Conservation (phyloP, 352 stramenopile genomes). For the Phytophthora hibernalis region DNA sequence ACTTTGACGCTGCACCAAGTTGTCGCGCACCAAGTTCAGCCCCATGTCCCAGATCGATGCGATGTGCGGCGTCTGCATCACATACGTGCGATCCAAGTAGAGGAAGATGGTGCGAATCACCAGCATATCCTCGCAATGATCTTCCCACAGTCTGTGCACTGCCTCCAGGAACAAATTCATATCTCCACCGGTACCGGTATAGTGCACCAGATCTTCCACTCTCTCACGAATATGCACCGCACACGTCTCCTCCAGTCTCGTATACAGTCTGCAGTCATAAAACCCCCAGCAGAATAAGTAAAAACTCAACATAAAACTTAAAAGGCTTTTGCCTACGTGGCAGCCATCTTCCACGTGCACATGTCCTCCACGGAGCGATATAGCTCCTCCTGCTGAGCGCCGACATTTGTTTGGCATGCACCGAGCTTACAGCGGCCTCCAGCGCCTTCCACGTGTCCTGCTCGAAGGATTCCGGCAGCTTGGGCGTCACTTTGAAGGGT, state of each 20-base stretch:
- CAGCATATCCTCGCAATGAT: slow-evolving; percentile 93
- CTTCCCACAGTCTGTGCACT: slow-evolving; percentile 86
- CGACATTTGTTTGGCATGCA: slow-evolving; percentile 76
- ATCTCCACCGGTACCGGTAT: slow-evolving; percentile 66
- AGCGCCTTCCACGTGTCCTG: slow-evolving; percentile 81
- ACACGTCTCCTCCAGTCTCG: slow-evolving; percentile 74
- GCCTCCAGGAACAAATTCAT: slow-evolving; percentile 76
- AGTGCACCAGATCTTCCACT: slow-evolving; percentile 67
- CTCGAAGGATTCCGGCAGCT: slow-evolving; percentile 79
- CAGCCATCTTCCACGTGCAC: slow-evolving; percentile 94
- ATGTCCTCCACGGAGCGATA: slow-evolving; percentile 90
- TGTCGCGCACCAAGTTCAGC: slow-evolving; percentile 71
- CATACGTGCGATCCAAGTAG: slow-evolving; percentile 92
- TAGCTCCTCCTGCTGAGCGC: slow-evolving; percentile 81
- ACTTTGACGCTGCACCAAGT: slow-evolving; percentile 58
- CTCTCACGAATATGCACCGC: slow-evolving; percentile 63
- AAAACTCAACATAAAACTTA: background rate
- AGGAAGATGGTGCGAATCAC: slow-evolving; percentile 95
- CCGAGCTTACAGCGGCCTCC: slow-evolving; percentile 62
- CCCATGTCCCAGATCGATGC: slow-evolving; percentile 94
- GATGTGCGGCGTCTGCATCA: slow-evolving; percentile 87
- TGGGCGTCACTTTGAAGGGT: slow-evolving; percentile 82
- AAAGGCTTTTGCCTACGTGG: slow-evolving; percentile 37
- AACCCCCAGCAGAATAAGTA: slow-evolving; percentile 4
- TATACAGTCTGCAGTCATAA: slow-evolving; percentile 59